Evolutionary conservation across 192 early-diverging fungal species (phyloP), one percentile per base, ranked within the genome.

Genomic region (Funneliformis geosporum): DNA sequence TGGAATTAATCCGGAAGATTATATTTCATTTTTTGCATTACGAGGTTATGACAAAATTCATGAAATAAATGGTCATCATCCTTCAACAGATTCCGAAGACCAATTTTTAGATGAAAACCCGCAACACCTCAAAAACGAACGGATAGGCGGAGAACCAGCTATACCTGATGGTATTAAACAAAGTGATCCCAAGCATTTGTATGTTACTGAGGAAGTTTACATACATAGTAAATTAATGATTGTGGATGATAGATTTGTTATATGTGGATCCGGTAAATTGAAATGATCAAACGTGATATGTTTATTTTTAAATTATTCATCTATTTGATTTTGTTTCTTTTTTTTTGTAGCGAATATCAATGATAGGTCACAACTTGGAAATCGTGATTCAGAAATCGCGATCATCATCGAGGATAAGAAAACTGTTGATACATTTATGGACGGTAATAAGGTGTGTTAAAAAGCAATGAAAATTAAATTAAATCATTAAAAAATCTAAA

Each of bases 161-260:
- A 5, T 55, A 55, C 50, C 50, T 55, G 50, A 55, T 55, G 21
- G 50, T 55, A 55, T 55, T 6, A 55, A 55, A 55, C 50, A 55
- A 55, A 21, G 1, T 14, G 50, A 55, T 55, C 5, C 50, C 5
- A 55, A 55, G 7, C 50, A 55, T 6, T 76, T 84, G 46, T 88
- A 84, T 82, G 90, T 95, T 7, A 93, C 94, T 0, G 95, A 96
- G 77, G 91, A 93, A 79, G 89, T 96, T 21, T 96, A 96, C 80
- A 92, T 96, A 46, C 95, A 96, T 86, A 89, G 93, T 79, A 93
- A 96, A 86, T 87, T 94, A 60, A 92, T 96, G 92, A 93, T 96
- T 78, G 92, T 94, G 12, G 95, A 96, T 76, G 95, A 96, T 83
- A 87, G 89, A 10, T 85, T 88, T 39, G 94, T 91, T 27, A 89